Base-by-base conservation (phyloP, 129 eudicot species). In the Chrysanthemum seticuspe region DNA sequence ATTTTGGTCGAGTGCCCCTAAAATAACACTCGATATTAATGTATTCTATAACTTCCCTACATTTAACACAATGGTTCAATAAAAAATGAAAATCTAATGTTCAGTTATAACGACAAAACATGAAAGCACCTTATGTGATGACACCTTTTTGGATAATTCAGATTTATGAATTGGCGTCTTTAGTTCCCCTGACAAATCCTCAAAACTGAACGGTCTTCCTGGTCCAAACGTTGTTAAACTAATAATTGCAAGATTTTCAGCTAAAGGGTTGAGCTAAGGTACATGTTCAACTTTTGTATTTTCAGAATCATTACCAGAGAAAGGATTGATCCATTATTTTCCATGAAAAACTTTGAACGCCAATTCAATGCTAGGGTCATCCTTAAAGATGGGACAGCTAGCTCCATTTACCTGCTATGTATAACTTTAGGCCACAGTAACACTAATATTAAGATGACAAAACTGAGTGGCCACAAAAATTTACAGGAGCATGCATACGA, bases 381-480 rank as follows among this genome's bases (percentile, higher is more conserved):
- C 97, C 77, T 91, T 96, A 81, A 88, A 91, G 47, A 91, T 91
- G 63, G 93, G 97, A 80, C 96, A 93, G 70, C 68, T 91, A 67
- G 73, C 77, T 67, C 79, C 90, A 79, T 29, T 74, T 48, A 31
- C 79, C 94, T 87, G 80, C 62, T 18, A 70, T 54, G 51, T 63
- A 29, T 25, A 25, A 19, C 21, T 19, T 19, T 19, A 19, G 21
- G 21, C 21, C 21, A 31, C 36, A 31, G 36, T 3, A 31, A 31
- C 36, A 31, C 6, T 12, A 3, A 48, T 16, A 75, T 12, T 4
- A 7, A 31, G 25, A 66, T 61, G 48, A 10, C 19, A 18, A 44
- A 27, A 27, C 34, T 23, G 36, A 13, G 6, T 3, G 21, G 23
- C 48, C 25, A 54, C 25, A 15, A 52, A 58, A 76, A 74, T 89